Evolutionary conservation across 1,284 basidiomycete genomes (phyloP).

Genomic region (Schizophyllum commune): DNA sequence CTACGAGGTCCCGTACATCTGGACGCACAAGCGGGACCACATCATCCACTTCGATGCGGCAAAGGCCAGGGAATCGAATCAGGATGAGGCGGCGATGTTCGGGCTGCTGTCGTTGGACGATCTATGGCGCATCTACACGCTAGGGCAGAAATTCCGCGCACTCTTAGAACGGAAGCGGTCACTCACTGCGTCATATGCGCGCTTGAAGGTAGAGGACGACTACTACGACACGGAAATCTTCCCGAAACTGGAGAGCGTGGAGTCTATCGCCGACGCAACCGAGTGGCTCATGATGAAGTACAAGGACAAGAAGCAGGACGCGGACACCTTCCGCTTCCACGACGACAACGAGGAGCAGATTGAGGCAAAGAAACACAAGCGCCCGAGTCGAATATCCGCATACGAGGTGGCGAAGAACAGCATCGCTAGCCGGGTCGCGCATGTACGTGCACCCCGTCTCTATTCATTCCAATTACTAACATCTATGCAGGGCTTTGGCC

Average conservation of each 20-base stretch:
- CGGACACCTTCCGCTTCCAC: conserved; percentile 54
- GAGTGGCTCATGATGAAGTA: conserved; percentile 91
- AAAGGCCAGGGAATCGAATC: conserved; percentile 39
- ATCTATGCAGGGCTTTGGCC: conserved; percentile 61
- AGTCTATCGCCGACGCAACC: conserved; percentile 85
- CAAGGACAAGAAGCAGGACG: conserved; percentile 65
- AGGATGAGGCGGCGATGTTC: conserved; percentile 13
- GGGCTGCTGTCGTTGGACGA: conserved; percentile 75
- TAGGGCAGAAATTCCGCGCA: conserved; percentile 85
- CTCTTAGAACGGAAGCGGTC: conserved; percentile 67
- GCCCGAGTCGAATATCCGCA: conserved; percentile 78
- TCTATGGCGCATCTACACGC: conserved; percentile 80
- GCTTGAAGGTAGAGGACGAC: conserved; percentile 55
- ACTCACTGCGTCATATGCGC: conserved; percentile 57
- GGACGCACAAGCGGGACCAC: conserved; percentile 89
- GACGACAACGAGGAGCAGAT: conserved; percentile 56
- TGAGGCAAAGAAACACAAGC: conserved; percentile 58
- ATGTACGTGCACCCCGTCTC: conserved; percentile 37
- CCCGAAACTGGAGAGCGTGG: conserved; percentile 66
- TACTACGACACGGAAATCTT: conserved; percentile 67
- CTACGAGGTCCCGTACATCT: conserved; percentile 93
- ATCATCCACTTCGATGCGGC: conserved; percentile 70
- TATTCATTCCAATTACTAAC: conserved; percentile 4
- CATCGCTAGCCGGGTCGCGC: conserved; percentile 66
- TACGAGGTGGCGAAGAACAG: conserved; percentile 85